Evolutionary conservation across 306 rosid genomes (phyloP).

Genomic region (Lathyrus sativus): DNA sequence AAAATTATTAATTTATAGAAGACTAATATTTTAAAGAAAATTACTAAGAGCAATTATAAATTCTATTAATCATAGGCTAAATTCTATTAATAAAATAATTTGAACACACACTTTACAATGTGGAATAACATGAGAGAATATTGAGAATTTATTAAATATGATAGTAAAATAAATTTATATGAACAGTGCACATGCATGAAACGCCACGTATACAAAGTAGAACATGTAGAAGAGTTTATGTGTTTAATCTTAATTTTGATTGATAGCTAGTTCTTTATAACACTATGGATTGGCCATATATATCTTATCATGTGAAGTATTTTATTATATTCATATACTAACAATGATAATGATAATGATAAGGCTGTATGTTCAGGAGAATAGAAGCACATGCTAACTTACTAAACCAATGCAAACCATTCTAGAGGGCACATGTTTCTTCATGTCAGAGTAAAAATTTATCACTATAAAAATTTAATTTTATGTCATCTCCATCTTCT

Average conservation of each 20-base stretch:
- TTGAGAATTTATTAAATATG: too few relatives aligned
- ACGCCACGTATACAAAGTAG: constrained; percentile 20
- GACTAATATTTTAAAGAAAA: too few relatives aligned
- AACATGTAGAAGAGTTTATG: constrained; percentile 14
- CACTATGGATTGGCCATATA: constrained; percentile 17
- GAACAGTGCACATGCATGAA: constrained; percentile 30
- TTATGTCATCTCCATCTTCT: too few relatives aligned
- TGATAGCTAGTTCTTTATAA: constrained; percentile 35
- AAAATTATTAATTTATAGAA: too few relatives aligned
- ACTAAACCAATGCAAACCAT: neutral
- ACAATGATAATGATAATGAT: constrained; percentile 1
- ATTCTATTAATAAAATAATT: too few relatives aligned
- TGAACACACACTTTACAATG: too few relatives aligned
- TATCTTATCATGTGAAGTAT: neutral
- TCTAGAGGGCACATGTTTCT: constrained; percentile 25
- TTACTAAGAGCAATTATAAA: too few relatives aligned
- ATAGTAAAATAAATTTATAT: too few relatives aligned
- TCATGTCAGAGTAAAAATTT: constrained; percentile 18
- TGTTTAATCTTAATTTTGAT: constrained; percentile 35
- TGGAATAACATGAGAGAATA: too few relatives aligned
- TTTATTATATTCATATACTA: constrained; percentile 13
- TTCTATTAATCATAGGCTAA: too few relatives aligned
- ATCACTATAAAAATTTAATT: too few relatives aligned
- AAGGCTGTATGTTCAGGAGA: constrained; percentile 4
- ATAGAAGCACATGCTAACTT: constrained; percentile 42